Base-by-base conservation (phyloP, 805 yeast genomes). In the Kodamaea laetipori region DNA sequence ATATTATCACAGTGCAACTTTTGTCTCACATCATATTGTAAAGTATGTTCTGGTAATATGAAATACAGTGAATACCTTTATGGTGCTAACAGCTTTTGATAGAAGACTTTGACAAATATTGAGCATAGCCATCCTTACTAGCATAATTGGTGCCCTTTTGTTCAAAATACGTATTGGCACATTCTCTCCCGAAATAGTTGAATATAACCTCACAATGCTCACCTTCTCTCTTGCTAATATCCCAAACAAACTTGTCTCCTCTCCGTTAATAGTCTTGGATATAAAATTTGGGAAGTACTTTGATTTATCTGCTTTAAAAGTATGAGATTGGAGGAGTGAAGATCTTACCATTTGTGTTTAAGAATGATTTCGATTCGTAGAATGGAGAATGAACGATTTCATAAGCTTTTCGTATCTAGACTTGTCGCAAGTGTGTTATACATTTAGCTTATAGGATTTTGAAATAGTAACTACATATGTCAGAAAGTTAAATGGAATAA, bases 311-410 rank as follows among this genome's bases (percentile, higher is more conserved):
- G 71, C 66, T 47, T 77, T 78, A 77, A n/a, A 92, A 90, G 53
- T 78, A 84, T 1, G 90, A 78, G n/a, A 77, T 71, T 1, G 98
- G 98, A 0, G 96, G 78, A 12, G 76, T 69, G 68, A 90, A 94
- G 49, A 90, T 73, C 64, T 90, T 89, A 17, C 98, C 99, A 28
- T 81, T 77, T 2, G 92, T 86, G 53, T 83, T 84, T 38, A 83
- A 71, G 57, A 80, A 71, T 2, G 74, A 69, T 46, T 69, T 69
- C 26, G 71, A 59, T 44, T 71, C 76, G 46, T 67, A 70, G 51
- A 70, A 65, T 4, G 73, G 73, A 10, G 75, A 70, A 49, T 71
- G 76, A 25, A 58, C 60, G 31, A 71, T 59, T 37, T 71, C 76
- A 46, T 69, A 69, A 40, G 71, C 72, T 37, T n/a, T n/a, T n/a